These are phyloP conservation scores for Brassica napus DNA, from an alignment of 345 rosid species.

Conservation along the genomic window DNA sequence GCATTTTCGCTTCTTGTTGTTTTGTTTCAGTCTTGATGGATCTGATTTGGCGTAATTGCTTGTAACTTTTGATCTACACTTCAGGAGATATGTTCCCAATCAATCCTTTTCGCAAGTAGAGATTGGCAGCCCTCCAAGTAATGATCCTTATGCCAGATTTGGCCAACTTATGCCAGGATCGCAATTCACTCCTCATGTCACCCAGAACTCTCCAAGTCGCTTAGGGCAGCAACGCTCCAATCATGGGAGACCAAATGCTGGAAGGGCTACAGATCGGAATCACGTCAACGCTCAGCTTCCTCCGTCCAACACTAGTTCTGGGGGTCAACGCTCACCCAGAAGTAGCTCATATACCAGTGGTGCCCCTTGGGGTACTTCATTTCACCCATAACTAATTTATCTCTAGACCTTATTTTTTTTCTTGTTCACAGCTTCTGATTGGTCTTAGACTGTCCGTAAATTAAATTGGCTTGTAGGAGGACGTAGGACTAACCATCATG, in stretches of 20 bases:
- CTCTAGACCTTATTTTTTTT: background rate
- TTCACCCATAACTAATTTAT: background rate
- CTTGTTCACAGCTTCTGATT: background rate
- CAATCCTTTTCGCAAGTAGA: slow-evolving; percentile 44
- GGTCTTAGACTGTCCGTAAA: background rate
- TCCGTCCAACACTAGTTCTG: slow-evolving; percentile 58
- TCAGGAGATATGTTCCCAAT: slow-evolving; percentile 68
- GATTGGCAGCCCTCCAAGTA: slow-evolving; percentile 58
- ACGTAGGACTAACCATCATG: slow-evolving; percentile 68
- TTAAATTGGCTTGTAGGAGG: slow-evolving; percentile 39
- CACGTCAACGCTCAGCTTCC: slow-evolving; percentile 69
- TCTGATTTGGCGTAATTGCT: slow-evolving; percentile 1
- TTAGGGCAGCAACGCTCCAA: slow-evolving; percentile 68
- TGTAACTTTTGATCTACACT: slow-evolving; percentile 15
- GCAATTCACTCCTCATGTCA: slow-evolving; percentile 48
- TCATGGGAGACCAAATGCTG: slow-evolving; percentile 52
- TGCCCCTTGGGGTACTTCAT: slow-evolving; percentile 77
- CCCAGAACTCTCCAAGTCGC: slow-evolving; percentile 87
- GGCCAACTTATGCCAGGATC: slow-evolving; percentile 48
- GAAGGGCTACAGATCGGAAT: slow-evolving; percentile 66
- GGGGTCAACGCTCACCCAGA: slow-evolving; percentile 57
- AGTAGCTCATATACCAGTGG: slow-evolving; percentile 67
- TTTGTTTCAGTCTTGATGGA: background rate
- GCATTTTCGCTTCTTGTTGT: background rate
- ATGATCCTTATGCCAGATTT: slow-evolving; percentile 63